Base-by-base conservation (phyloP, 1,284 basidiomycete genomes). In the Cutaneotrichosporon sp. region DNA sequence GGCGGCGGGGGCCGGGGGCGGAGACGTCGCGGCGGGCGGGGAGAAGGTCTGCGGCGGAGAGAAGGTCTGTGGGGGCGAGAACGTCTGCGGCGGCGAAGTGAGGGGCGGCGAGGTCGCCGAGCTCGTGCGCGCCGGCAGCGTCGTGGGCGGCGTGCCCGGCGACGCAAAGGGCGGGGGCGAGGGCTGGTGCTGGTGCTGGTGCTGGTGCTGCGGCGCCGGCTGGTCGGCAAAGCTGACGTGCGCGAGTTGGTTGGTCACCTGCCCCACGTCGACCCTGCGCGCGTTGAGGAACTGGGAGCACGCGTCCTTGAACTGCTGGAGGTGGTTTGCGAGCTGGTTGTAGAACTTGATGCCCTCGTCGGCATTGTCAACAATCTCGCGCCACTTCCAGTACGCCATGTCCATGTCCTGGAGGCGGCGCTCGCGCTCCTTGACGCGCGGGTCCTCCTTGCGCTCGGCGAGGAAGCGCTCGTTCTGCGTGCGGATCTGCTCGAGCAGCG, bases 341-440 rank as follows among this genome's bases (percentile, higher is more conserved):
- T 95, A 93, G 72, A 95, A 95, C 88, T 92, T 89, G 67, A 92
- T 83, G 1, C 95, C 95, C 75, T 97, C 94, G 56, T 91, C 88
- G 13, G 95, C 82, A 74, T 97, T 93, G 58, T 87, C 85, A 2
- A 83, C 83, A 18, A 97, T 89, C 77, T 97, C 94, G 54, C 86
- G 84, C 79, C 95, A 97, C 73, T 92, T 92, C 79, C 88, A 88
- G 78, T 92, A 92, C 0, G 92, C 91, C 36, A 89, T 78, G 68
- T 97, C 92, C 55, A 97, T 86, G n/a, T 87, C 87, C 72, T 94
- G 92, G 45, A 98, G 79, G 0, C 89, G 89, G 62, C 85, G 82
- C 79, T 97, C 91, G n/a, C 95, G 85, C 46, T 89, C 88, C 72
- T 90, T 91, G 9, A 94, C 84, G 16, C 84, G 81, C 0, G 87